These are phyloP conservation scores for Plasmodium gonderi DNA, from an alignment of 169 alveolate genomes.

Conservation along the genomic window DNA sequence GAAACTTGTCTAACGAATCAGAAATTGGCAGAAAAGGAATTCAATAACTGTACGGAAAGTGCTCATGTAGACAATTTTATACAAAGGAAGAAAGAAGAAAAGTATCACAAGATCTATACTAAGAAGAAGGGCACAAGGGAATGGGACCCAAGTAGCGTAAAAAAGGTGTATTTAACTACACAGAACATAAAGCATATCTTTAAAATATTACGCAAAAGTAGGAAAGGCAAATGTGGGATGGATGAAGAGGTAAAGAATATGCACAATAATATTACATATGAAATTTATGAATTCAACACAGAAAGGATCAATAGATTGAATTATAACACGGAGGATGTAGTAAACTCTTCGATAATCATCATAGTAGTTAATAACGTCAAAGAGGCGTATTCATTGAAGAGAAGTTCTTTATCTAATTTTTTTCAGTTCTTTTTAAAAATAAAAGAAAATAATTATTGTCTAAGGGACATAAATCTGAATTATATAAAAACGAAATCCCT, in stretches of 20 bases:
- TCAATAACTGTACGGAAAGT: background rate
- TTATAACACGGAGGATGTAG: background rate
- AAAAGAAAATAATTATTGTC: background rate
- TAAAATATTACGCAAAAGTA: background rate
- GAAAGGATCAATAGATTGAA: background rate
- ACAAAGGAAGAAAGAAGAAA: background rate
- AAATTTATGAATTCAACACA: background rate
- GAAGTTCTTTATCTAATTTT: conserved; percentile 1
- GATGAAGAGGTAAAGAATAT: background rate
- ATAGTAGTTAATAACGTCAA: conserved; percentile 19
- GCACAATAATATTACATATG: background rate
- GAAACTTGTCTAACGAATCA: background rate
- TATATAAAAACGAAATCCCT: background rate
- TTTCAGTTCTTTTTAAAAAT: conserved; percentile 22
- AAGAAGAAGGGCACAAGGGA: background rate
- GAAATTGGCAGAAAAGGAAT: background rate
- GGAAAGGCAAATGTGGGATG: background rate
- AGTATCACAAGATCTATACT: background rate
- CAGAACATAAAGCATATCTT: conserved; percentile 4
- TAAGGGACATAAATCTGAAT: background rate
- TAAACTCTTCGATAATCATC: background rate
- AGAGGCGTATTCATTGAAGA: background rate
- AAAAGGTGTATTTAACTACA: conserved; percentile 10
- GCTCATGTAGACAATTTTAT: background rate
- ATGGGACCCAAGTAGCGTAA: conserved; percentile 11